Evolutionary conservation across 352 stramenopile genomes (phyloP), one percentile per base, ranked within the genome.

Genomic region (Halophytophthora batemanensis): DNA sequence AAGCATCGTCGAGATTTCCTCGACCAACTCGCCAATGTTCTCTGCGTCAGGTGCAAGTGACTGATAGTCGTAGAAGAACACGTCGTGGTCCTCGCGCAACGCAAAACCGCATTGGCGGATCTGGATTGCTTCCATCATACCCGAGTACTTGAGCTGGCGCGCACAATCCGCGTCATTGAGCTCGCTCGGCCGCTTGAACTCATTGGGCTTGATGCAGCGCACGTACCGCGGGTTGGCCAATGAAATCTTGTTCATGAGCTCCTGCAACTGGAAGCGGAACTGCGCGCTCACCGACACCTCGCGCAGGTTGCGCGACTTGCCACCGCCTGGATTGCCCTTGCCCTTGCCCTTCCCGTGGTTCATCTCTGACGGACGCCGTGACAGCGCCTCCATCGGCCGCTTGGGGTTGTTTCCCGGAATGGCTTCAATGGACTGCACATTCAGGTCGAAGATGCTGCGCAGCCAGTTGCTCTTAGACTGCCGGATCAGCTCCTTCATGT

Each of bases 401-500:
- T 90, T 83, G 7, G 76, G 53, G 25, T 79, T 80, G 51, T 86
- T 87, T 2, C 79, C 78, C 15, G 74, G 74, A 37, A 95, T 82
- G 12, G 81, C 75, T 39, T 95, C 82, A 44, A 92, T 90, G 10
- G 82, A 89, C 66, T 94, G 83, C 19, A 93, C 77, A 53, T 84
- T 94, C 40, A 92, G 55, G 45, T 93, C 79, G 45, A 96, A 93
- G 51, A 96, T 93, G 14, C 76, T 66, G 35, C 76, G 80, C 50
- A 96, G 74, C 82, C 82, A 96, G 33, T 87, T 74, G 45, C 77
- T 94, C 49, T 70, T 61, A 4, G 81, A 94, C 59, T 93, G 74
- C 12, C 93, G 87, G 45, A 96, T 90, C 11, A 97, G 65, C 52
- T 97, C 87, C 67, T 96, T 96, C 85, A 96, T 95, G 48, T 97